phyloP scores from a whole-genome alignment of 352 stramenopile genomes.

The Thalassiosira exigua region DNA sequence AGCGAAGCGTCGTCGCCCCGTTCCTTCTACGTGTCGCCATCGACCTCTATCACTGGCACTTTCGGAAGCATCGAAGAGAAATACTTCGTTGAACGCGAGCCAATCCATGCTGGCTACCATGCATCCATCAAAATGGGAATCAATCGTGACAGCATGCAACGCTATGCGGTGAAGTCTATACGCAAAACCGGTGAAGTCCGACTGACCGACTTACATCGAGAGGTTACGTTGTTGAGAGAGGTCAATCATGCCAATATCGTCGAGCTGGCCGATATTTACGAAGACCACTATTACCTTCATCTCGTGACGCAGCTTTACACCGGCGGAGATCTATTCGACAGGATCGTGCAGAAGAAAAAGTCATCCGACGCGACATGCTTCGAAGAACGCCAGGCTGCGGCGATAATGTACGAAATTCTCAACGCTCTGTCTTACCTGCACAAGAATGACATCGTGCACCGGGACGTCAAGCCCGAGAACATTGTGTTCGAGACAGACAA shows the following conservation, averaged over 20 bases:
- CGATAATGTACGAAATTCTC: conserved; percentile 93
- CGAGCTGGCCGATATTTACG: conserved; percentile 96
- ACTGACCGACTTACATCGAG: conserved; percentile 93
- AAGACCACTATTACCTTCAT: conserved; percentile 96
- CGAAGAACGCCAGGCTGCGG: conserved; percentile 94
- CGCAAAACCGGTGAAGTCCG: conserved; percentile 92
- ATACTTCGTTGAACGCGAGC: conserved; percentile 43
- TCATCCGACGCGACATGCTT: conserved; percentile 87
- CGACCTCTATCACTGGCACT: conserved; percentile 28
- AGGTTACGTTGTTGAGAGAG: conserved; percentile 85
- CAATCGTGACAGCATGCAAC: conserved; percentile 91
- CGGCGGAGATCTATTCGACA: conserved; percentile 92
- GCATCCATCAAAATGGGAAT: conserved; percentile 95
- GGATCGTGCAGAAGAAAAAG: conserved; percentile 89
- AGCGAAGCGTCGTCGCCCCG: background rate
- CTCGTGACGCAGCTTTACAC: conserved; percentile 97
- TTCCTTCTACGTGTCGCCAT: background rate
- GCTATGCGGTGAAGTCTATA: conserved; percentile 98
- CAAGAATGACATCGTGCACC: conserved; percentile 89
- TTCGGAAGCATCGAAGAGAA: conserved; percentile 30
- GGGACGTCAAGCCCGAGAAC: conserved; percentile 97
- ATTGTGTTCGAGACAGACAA: conserved; percentile 92
- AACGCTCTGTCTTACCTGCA: conserved; percentile 95
- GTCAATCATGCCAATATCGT: conserved; percentile 97
- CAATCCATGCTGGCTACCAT: conserved; percentile 90